These are phyloP conservation scores for Paxillus involutus DNA, from an alignment of 768 basidiomycete species.

Conservation along the genomic window DNA sequence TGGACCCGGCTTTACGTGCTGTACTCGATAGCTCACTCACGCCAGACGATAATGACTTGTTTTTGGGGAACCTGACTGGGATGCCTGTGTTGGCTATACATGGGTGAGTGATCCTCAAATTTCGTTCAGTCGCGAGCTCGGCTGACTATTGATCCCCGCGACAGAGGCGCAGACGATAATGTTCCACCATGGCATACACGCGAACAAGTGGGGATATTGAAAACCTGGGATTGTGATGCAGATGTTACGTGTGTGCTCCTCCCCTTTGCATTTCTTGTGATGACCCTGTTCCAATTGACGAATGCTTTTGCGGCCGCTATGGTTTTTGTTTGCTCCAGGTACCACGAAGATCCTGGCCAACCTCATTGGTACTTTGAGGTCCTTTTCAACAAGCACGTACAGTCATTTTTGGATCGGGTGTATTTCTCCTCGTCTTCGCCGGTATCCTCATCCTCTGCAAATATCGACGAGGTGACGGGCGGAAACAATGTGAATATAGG, in stretches of 20 bases:
- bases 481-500: not conserved
- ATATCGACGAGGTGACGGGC: not conserved
- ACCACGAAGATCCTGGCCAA: conserved; percentile 59
- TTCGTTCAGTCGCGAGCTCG: too few relatives aligned
- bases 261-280: not conserved
- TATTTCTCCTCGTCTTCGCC: conserved; percentile 7
- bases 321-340: conserved; percentile 35
- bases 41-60: conserved; percentile 86
- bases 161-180: conserved; percentile 77
- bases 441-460: not conserved
- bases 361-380: conserved; percentile 73
- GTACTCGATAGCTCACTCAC: conserved; percentile 75
- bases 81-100: conserved; percentile 75
- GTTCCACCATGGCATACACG: conserved; percentile 88
- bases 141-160: not conserved
- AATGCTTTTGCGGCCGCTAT: not conserved
- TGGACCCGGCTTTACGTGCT: conserved; percentile 71
- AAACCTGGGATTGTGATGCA: conserved; percentile 52
- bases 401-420: conserved; percentile 51
- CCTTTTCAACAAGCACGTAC: conserved; percentile 54
- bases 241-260: conserved; percentile 49
- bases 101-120: conserved; percentile 47
- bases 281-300: not conserved
- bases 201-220: conserved; percentile 57
- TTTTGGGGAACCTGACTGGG: conserved; percentile 73